Base-by-base conservation (phyloP, 1,284 basidiomycete species). In the Leccinum holopus region DNA sequence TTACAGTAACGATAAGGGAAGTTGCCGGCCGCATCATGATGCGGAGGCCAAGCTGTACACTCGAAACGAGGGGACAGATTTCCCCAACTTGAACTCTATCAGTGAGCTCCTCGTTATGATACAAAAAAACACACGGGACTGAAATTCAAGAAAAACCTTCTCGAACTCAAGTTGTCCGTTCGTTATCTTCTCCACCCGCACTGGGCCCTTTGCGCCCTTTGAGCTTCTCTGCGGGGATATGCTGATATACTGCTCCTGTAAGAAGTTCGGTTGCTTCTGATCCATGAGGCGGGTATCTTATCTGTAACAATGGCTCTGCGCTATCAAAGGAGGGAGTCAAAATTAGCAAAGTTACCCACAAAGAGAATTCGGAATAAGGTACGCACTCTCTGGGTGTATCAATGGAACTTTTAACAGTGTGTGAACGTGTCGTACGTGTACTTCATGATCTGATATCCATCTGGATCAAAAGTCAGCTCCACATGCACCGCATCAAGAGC, bases 371-470 rank as follows among this genome's bases (percentile, higher is more conserved):
- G 57, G 53, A 41, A 67, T 30, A 10, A 53, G 44, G n/a, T 59
- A 72, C 77, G 37, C 61, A 82, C 75, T 64, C 66, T 63, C 67
- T 70, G 8, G 83, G 82, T 56, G 75, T 77, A 62, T 83, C 79
- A 14, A 84, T 65, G 14, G 79, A 78, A 11, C 78, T 68, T 53
- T 81, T 75, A 44, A 77, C 63, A 57, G 21, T 84, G 79, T 18
- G 80, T 82, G 72, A 84, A 83, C 10, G 75, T 70, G 60, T 82
- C 80, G 62, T 81, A 84, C 0, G 76, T 71, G 64, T 75, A 79
- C 66, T 83, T 82, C 60, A 81, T 75, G 5, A 71, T 69, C 59
- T 81, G 76, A 55, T 74, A 71, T 30, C 82, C 83, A 49, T 78
- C 81, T 83, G 33, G 12, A 28, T 35, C 44, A 35, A 51, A 16